A percentile compares a stretch with the other conserved stretches of the same genome.
These are phyloP conservation scores for Fusarium torreyae DNA, from an alignment of 2,329 filamentous ascomycete genomes.

Conservation along the genomic window DNA sequence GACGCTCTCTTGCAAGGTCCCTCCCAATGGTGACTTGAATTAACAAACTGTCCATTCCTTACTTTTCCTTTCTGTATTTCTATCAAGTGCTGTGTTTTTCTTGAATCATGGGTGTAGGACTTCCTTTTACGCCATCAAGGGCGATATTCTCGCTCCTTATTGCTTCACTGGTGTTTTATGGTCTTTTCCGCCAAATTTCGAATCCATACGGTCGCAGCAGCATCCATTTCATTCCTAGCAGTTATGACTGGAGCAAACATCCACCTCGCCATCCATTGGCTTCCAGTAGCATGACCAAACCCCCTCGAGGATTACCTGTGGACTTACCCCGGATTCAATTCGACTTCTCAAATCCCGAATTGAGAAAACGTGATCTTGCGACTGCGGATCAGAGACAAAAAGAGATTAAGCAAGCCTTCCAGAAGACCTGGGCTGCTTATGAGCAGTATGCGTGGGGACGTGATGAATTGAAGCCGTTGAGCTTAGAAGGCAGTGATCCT, in stretches of 20 bases:
- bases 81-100: not conserved
- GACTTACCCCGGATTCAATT: constrained; percentile 43
- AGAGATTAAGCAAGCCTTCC: constrained; percentile 64
- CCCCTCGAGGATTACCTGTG: constrained; percentile 27
- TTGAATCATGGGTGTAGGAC: constrained; percentile 42
- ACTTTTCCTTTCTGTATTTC: not conserved
- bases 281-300: constrained; percentile 22
- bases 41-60: constrained; percentile 15
- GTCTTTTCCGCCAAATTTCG: constrained; percentile 34
- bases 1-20: constrained; percentile 1
- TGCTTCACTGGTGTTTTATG: constrained; percentile 27
- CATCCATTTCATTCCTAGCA: constrained; percentile 42
- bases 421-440: constrained; percentile 71
- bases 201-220: constrained; percentile 7
- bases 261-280: constrained; percentile 26
- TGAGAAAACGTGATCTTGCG: constrained; percentile 25
- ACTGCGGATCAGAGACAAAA: constrained; percentile 38
- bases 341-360: constrained; percentile 37
- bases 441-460: constrained; percentile 72
- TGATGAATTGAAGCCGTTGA: constrained; percentile 72
- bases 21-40: constrained; percentile 35
- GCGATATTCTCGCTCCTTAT: constrained; percentile 39
- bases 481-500: constrained; percentile 63
- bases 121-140: constrained; percentile 42
- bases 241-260: constrained; percentile 45